A percentile compares a stretch with the other conserved stretches of the same genome.
Evolutionary conservation across 2,329 filamentous ascomycete species (phyloP).

Genomic region (Stagonosporopsis cucurbitacearum): DNA sequence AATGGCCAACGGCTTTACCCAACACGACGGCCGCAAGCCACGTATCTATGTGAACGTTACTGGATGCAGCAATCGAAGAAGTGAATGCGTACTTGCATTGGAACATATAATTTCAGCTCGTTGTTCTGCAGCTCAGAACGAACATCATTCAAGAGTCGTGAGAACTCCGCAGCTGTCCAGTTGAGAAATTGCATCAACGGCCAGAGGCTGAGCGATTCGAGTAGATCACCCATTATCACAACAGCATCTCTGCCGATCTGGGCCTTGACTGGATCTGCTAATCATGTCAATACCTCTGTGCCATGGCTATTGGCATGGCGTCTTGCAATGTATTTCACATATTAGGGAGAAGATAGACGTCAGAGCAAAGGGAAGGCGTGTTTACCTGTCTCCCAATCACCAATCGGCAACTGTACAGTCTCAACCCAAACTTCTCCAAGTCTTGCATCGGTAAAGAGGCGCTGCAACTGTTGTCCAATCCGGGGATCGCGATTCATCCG

Average conservation of each 20-base stretch:
- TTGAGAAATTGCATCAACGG: slow-evolving; percentile 44
- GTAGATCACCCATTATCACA: slow-evolving; percentile 41
- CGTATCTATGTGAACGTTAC: slow-evolving; percentile 32
- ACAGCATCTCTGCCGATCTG: slow-evolving; percentile 39
- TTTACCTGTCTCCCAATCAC: slow-evolving; percentile 46
- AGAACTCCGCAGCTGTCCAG: slow-evolving; percentile 40
- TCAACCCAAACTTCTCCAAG: slow-evolving; percentile 40
- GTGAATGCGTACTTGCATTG: slow-evolving; percentile 37
- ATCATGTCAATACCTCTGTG: background rate
- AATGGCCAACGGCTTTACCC: background rate
- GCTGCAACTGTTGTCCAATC: slow-evolving; percentile 39
- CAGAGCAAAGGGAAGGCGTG: background rate
- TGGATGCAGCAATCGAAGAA: background rate
- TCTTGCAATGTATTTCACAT: too few relatives aligned
- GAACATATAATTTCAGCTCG: slow-evolving; percentile 45
- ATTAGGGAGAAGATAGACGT: background rate
- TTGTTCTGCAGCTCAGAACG: slow-evolving; percentile 38
- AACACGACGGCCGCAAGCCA: slow-evolving; percentile 44
- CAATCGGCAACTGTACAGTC: slow-evolving; percentile 46
- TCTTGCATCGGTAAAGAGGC: slow-evolving; percentile 39
- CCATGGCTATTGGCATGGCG: background rate
- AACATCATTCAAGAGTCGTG: slow-evolving; percentile 37
- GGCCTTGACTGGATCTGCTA: slow-evolving; percentile 38
- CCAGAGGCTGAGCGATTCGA: slow-evolving; percentile 48
- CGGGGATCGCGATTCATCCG: slow-evolving; percentile 43